Evolutionary conservation across 164 flowering plant species (phyloP).

Genomic region (Macadamia tetraphylla): DNA sequence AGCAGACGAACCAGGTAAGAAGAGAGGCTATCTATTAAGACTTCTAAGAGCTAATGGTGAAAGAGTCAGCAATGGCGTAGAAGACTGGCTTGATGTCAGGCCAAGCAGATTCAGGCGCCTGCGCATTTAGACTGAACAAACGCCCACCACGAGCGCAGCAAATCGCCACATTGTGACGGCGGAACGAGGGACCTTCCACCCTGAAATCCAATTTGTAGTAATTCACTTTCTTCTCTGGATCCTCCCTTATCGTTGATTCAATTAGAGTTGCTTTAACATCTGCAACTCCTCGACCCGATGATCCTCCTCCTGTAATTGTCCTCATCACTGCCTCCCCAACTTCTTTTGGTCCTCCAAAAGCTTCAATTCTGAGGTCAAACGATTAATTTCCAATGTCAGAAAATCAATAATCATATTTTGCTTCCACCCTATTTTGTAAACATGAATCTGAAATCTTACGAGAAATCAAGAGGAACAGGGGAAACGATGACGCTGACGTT

Average conservation of each 20-base stretch:
- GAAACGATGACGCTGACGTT: slow-evolving; percentile 92
- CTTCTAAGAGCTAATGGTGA: slow-evolving; percentile 26
- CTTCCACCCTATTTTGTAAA: too few relatives aligned
- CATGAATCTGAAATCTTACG: slow-evolving; percentile 30
- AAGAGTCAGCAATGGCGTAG: slow-evolving; percentile 55
- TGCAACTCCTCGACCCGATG: slow-evolving; percentile 28
- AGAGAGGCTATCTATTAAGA: too few relatives aligned
- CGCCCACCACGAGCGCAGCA: slow-evolving; percentile 58
- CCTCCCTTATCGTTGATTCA: slow-evolving; percentile 49
- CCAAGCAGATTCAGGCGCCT: slow-evolving; percentile 81
- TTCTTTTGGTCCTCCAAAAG: slow-evolving; percentile 81
- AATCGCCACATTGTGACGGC: slow-evolving; percentile 72
- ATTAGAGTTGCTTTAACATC: slow-evolving; percentile 57
- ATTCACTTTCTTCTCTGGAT: slow-evolving; percentile 35
- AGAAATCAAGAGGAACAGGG: slow-evolving; percentile 67
- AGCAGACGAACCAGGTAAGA: too few relatives aligned
- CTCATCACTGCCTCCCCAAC: slow-evolving; percentile 76
- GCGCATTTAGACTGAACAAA: slow-evolving; percentile 76
- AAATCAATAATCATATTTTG: too few relatives aligned
- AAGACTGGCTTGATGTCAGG: slow-evolving; percentile 46
- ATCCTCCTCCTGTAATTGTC: slow-evolving; percentile 37
- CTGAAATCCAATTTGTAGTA: slow-evolving; percentile 76
- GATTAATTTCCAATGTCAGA: too few relatives aligned
- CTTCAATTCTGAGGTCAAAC: slow-evolving; percentile 53
- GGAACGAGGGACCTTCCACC: slow-evolving; percentile 77